These are phyloP conservation scores for Mycosphaerella arachidis DNA, from an alignment of 2,329 filamentous ascomycete species.

Conservation along the genomic window DNA sequence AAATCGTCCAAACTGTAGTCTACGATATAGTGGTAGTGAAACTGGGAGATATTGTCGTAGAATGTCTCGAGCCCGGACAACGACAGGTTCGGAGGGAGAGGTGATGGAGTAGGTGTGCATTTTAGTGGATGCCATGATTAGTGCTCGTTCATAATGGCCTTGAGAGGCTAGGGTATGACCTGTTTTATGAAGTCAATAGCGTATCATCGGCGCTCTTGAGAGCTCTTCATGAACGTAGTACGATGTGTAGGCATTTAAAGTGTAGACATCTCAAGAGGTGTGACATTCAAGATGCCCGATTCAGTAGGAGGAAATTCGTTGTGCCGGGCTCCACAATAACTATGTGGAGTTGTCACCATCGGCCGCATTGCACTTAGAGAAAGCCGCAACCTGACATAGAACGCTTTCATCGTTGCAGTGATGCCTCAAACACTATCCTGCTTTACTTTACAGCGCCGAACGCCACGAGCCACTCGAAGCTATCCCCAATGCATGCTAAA, in stretches of 20 bases:
- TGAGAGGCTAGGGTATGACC: too few species aligned
- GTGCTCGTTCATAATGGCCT: too few species aligned
- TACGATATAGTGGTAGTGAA: slow-evolving; percentile 58
- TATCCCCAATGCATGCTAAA: slow-evolving; percentile 6
- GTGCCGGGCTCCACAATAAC: background rate
- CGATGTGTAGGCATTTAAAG: background rate
- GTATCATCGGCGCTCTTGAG: too few species aligned
- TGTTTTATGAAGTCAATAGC: too few species aligned
- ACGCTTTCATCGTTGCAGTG: background rate
- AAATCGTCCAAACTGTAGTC: slow-evolving; percentile 55
- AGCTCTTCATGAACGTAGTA: too few species aligned
- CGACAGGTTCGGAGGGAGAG: background rate
- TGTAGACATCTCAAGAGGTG: background rate
- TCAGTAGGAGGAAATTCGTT: slow-evolving; percentile 2
- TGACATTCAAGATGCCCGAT: background rate
- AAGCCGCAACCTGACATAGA: background rate
- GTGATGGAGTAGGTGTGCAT: slow-evolving; percentile 1
- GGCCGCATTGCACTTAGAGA: background rate
- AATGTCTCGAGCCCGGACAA: slow-evolving; percentile 40
- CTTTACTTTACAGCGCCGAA: slow-evolving; percentile 9
- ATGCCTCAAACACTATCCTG: slow-evolving; percentile 2
- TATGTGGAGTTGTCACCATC: background rate
- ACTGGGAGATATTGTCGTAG: slow-evolving; percentile 52
- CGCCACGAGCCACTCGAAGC: slow-evolving; percentile 8
- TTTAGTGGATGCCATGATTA: slow-evolving; percentile 1